Percentiles rank a stretch among this genome's conserved stretches.
Conservation (phyloP, 139 green algal species). For the Micractinium sp. region DNA sequence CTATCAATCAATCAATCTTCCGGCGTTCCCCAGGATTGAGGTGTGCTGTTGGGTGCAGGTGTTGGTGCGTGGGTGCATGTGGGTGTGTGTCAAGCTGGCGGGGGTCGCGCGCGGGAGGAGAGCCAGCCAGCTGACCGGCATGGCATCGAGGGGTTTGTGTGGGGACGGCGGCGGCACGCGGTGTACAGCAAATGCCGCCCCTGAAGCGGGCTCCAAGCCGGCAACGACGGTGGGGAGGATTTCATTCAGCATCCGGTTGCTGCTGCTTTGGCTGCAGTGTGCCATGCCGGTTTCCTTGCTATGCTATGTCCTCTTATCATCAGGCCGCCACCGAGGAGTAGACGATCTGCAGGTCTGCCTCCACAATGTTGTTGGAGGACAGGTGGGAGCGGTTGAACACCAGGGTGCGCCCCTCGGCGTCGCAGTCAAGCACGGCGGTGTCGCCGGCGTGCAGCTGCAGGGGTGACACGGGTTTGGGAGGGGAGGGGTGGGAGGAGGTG, state of each 20-base stretch:
- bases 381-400: constrained; percentile 3
- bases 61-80: neutral
- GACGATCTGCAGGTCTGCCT: neutral
- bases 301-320: neutral
- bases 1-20: constrained; percentile 3
- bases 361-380: constrained; percentile 21
- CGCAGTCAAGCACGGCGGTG: constrained; percentile 13
- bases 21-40: neutral
- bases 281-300: neutral
- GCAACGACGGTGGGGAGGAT: neutral
- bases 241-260: neutral
- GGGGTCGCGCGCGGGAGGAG: too few species aligned
- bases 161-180: neutral
- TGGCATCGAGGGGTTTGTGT: neutral
- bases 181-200: neutral
- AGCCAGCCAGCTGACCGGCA: too few species aligned
- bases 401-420: constrained; percentile 16
- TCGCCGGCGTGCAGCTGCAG: constrained; percentile 20
- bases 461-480: neutral
- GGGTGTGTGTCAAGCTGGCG: neutral
- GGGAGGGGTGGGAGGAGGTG: neutral
- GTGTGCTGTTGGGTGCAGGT: too few species aligned
- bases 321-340: constrained; percentile 21
- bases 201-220: neutral
- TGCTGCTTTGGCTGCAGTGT: too few species aligned